These are phyloP conservation scores for Pseudoscleropodium purum DNA, from an alignment of 225 moss, liverwort and hornwort species.

Conservation along the genomic window DNA sequence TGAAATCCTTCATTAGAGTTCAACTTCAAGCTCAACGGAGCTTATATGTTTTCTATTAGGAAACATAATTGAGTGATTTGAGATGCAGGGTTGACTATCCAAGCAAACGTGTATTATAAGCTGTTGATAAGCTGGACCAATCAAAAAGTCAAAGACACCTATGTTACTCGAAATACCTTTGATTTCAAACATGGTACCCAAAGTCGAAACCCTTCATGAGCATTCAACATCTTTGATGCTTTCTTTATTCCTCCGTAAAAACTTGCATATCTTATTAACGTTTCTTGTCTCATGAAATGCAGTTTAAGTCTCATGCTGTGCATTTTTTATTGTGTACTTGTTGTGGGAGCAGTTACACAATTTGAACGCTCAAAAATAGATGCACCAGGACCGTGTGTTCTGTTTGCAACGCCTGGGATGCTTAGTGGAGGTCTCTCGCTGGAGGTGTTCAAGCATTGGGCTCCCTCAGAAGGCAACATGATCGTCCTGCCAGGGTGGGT, in stretches of 20 bases:
- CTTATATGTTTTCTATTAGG: neutral
- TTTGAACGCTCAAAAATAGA: constrained; percentile 97
- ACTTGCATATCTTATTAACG: neutral
- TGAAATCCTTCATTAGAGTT: neutral
- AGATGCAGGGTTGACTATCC: constrained; percentile 76
- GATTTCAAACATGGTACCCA: constrained; percentile 92
- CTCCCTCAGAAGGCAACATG: constrained; percentile 91
- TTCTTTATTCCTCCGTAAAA: neutral
- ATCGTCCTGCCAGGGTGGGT: constrained; percentile 80
- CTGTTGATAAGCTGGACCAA: constrained; percentile 96
- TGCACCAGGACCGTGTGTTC: constrained; percentile 93
- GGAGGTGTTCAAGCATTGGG: constrained; percentile 98
- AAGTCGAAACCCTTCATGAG: neutral
- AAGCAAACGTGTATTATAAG: constrained; percentile 97
- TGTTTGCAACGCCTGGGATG: constrained; percentile 98
- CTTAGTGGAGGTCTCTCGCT: constrained; percentile 91
- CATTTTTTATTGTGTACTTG: neutral
- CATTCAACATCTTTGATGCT: neutral
- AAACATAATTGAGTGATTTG: neutral
- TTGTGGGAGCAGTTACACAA: constrained; percentile 57
- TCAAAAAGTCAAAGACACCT: constrained; percentile 93
- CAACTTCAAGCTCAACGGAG: neutral
- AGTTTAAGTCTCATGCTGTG: neutral
- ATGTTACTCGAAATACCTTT: constrained; percentile 76
- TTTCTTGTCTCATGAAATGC: neutral